Conservation (phyloP, 2,329 filamentous ascomycete genomes). For the Trichoderma lentiforme region DNA sequence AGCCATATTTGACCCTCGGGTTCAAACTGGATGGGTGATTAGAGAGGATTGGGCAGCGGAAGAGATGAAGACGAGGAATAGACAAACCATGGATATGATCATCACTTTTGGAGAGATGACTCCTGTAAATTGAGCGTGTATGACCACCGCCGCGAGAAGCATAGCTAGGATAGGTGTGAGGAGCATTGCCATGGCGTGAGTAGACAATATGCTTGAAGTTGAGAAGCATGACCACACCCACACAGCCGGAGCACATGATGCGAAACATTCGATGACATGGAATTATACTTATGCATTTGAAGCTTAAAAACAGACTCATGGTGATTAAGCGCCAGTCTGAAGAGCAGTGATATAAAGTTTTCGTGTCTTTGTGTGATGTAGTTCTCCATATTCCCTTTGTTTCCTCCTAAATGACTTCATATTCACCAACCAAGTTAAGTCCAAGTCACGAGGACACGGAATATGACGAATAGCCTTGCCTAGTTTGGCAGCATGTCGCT, state of each 20-base stretch:
- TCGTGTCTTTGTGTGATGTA: neutral
- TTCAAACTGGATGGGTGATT: conserved; percentile 48
- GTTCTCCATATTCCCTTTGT: neutral
- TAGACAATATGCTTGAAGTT: neutral
- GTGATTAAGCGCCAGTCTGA: neutral
- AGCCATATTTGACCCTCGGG: conserved; percentile 63
- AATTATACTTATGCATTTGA: neutral
- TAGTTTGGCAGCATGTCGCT: neutral
- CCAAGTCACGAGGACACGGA: neutral
- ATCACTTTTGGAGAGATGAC: conserved; percentile 56
- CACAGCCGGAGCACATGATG: neutral
- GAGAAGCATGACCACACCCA: neutral
- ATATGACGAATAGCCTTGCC: neutral
- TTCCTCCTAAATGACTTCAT: neutral
- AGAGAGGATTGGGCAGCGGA: neutral
- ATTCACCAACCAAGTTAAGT: neutral
- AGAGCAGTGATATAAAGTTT: neutral
- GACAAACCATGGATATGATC: conserved; percentile 59
- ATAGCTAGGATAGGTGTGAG: neutral
- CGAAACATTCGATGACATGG: neutral
- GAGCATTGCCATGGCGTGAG: neutral
- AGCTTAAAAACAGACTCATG: conserved; percentile 8
- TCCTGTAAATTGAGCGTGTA: neutral
- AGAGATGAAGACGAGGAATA: neutral
- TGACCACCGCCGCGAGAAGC: neutral